Evolutionary conservation across 2,329 filamentous ascomycete genomes (phyloP).

Genomic region (Colletotrichum higginsianum): DNA sequence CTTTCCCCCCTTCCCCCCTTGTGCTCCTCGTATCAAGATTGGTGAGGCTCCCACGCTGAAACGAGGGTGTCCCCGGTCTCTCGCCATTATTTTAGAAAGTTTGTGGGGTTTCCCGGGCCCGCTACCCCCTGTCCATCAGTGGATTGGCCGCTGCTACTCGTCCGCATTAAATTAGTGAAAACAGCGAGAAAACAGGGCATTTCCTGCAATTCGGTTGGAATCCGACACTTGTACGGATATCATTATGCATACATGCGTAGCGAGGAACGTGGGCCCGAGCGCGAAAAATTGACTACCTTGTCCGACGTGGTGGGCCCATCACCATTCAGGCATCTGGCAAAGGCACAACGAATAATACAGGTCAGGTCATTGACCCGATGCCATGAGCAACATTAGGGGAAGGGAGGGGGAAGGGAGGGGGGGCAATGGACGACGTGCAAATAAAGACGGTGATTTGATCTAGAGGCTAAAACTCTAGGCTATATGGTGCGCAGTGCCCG

Average conservation of each 20-base stretch:
- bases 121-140: constrained; percentile 23
- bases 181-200: constrained; percentile 13
- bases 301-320: neutral
- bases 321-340: neutral
- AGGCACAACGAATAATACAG: too few species aligned
- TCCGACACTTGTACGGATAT: neutral
- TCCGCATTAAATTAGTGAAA: neutral
- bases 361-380: neutral
- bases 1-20: constrained; percentile 2
- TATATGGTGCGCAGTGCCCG: constrained; percentile 19
- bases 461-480: constrained; percentile 27
- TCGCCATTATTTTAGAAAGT: constrained; percentile 20
- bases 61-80: constrained; percentile 27
- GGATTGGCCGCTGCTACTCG: neutral
- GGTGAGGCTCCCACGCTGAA: constrained; percentile 9
- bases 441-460: constrained; percentile 36
- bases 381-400: neutral
- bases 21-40: constrained; percentile 5
- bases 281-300: neutral
- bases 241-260: too few species aligned
- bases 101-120: constrained; percentile 22
- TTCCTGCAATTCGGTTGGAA: constrained; percentile 3
- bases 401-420: too few species aligned
- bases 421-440: constrained; percentile 11
- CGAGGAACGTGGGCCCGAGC: neutral